Evolutionary conservation across 768 basidiomycete species (phyloP), one percentile per base, ranked within the genome.

Genomic region (Mycena maculata): DNA sequence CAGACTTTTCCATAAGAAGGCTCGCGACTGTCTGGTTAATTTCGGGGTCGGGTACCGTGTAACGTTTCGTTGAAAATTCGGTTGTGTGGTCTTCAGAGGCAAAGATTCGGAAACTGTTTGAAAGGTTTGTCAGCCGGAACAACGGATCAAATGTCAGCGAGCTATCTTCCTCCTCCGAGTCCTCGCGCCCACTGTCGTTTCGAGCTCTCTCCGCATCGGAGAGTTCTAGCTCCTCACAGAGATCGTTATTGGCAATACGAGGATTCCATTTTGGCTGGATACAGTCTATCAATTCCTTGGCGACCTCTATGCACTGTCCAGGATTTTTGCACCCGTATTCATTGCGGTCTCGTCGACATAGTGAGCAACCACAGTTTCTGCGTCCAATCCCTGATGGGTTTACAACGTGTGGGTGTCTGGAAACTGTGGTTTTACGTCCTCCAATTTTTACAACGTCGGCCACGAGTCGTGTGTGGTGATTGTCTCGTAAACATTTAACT

Each of bases 1-100:
- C 36, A 55, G 31, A 41, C 54, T 27, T 25, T 55, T 41, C 54
- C 54, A 55, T 10, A 25, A n/a, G 38, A 55, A 55, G n/a, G 8
- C n/a, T 53, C 50, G 28, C 13, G 28, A 23, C 50, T 23, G 31
- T 30, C 50, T 13, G 18, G 8, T 15, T 7, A 55, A 16, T 11
- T 55, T 55, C 23, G 16, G 31, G 33, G 30, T 38, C 11, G 54
- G 31, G n/a, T 9, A 31, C 54, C 33, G 31, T 38, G 53, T 27
- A 41, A 41, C 53, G 38, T 55, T 42, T 42, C 16, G 41, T 42
- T 15, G 41, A 42, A n/a, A 42, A 16, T n/a, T 42, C 16, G 16
- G 41, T 42, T n/a, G 41, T 42, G 41, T 42, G 41, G 41, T 42
- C 41, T 42, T 42, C 41, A n/a, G 41, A 42, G 20, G 41, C 33